These are phyloP conservation scores for Podaxis rugospora DNA, from an alignment of 768 basidiomycete genomes.

Conservation along the genomic window DNA sequence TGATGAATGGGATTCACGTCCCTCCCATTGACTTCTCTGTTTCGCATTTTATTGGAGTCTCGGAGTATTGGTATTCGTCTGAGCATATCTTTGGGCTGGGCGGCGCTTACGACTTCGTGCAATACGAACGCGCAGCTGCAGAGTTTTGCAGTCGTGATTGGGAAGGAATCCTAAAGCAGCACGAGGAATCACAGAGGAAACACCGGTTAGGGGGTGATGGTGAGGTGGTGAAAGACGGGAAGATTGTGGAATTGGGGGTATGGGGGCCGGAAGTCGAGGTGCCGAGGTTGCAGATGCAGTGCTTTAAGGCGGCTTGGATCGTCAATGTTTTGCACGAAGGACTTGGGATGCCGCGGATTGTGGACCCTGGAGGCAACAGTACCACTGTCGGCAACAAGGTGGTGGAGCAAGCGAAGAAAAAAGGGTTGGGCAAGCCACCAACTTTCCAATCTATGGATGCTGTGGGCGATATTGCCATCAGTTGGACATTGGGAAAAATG, in stretches of 20 bases:
- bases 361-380: constrained; percentile 78
- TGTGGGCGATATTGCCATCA: constrained; percentile 91
- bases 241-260: constrained; percentile 57
- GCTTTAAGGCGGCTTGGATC: constrained; percentile 99
- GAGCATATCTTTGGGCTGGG: constrained; percentile 95
- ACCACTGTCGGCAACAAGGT: constrained; percentile 70
- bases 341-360: constrained; percentile 87
- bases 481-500: constrained; percentile 99
- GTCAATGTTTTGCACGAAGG: constrained; percentile 95
- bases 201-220: constrained; percentile 58
- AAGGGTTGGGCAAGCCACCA: constrained; percentile 70
- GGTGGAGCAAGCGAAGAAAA: constrained; percentile 69
- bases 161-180: constrained; percentile 67
- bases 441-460: constrained; percentile 91
- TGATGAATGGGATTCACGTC: constrained; percentile 92
- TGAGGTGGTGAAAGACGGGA: constrained; percentile 55
- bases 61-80: constrained; percentile 99
- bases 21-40: constrained; percentile 92
- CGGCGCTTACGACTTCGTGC: constrained; percentile 92
- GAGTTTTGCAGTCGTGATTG: constrained; percentile 81
- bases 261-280: constrained; percentile 78
- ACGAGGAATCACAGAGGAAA: constrained; percentile 47
- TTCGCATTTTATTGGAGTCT: constrained; percentile 93
- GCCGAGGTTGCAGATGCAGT: constrained; percentile 91
- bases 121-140: constrained; percentile 91